Conservation (phyloP, 2,329 filamentous ascomycete species). For the Sporothrix euskadiensis region DNA sequence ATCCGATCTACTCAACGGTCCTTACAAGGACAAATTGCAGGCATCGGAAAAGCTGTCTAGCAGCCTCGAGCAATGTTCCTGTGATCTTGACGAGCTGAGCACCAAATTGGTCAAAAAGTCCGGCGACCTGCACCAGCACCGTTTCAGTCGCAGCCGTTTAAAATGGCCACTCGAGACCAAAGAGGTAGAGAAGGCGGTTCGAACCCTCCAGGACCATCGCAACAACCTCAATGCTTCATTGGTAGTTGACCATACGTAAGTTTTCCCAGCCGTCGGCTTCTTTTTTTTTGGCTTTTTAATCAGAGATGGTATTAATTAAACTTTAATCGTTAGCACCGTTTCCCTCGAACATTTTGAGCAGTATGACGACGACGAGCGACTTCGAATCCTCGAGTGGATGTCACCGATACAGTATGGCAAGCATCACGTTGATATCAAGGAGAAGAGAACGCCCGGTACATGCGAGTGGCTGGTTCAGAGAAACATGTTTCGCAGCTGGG, state of each 20-base stretch:
- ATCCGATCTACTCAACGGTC: neutral
- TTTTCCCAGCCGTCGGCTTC: neutral
- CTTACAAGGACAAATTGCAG: neutral
- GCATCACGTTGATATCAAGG: slow-evolving; percentile 28
- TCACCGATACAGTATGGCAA: slow-evolving; percentile 25
- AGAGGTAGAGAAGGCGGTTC: neutral
- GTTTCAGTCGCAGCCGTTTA: neutral
- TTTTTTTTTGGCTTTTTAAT: neutral
- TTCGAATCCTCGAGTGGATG: slow-evolving; percentile 31
- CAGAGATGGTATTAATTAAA: neutral
- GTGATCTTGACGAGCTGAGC: neutral
- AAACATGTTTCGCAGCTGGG: neutral
- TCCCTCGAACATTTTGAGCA: slow-evolving; percentile 16
- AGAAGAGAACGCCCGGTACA: slow-evolving; percentile 17
- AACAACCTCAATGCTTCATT: neutral
- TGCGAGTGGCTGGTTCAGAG: slow-evolving; percentile 25
- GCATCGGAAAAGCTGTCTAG: neutral
- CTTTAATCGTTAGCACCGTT: neutral
- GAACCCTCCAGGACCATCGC: neutral
- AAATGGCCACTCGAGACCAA: slow-evolving; percentile 4
- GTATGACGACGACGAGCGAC: slow-evolving; percentile 20
- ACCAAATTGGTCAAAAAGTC: neutral
- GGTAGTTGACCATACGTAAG: neutral
- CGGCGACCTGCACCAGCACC: neutral
- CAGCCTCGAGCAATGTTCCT: neutral